Base-by-base conservation (phyloP, 768 basidiomycete species). In the Suillus luteus region DNA sequence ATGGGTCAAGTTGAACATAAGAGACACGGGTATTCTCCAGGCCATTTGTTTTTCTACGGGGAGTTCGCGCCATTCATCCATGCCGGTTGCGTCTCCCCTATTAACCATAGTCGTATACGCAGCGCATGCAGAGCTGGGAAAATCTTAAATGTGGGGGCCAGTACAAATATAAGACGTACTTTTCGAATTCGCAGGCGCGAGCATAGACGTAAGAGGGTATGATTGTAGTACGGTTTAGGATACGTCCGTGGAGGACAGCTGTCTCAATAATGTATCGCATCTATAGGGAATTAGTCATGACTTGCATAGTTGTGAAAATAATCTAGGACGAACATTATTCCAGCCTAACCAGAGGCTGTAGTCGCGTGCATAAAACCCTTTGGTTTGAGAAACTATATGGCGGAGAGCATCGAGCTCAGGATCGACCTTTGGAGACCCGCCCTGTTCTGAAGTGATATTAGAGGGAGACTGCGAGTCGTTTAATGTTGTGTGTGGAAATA, bases 181-280 rank as follows among this genome's bases (percentile, higher is more conserved):
- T 31, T 27, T 76, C 73, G 27, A 75, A 76, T 62, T 81, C 79
- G 69, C 83, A 83, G 0, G 76, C 76, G 31, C 82, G 79, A 11
- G 81, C 81, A 40, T 84, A 84, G 31, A 83, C 73, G 63, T 77
- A 80, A 4, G 82, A 79, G 2, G 83, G 82, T 12, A 84, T 43
- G 44, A 84, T 74, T 17, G 81, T 74, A 7, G 79, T 80, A 57
- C 82, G 71, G 64, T 81, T 80, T 17, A 82, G 68, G 38, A 82
- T 64, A 4, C 72, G 66, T 17, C 82, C 81, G 57, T 83, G 83
- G 17, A 80, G 67, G 22, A 84, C 59, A 2, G 80, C 74, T 1
- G 81, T 68, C 65, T 83, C 82, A 48, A 83, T 78, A 62, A 83
- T 84, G 61, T 83, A 83, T 17, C 83, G 77, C 76, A 84, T 75